Conservation (phyloP, 2,329 filamentous ascomycete genomes). For the Mariannaea sp. region DNA sequence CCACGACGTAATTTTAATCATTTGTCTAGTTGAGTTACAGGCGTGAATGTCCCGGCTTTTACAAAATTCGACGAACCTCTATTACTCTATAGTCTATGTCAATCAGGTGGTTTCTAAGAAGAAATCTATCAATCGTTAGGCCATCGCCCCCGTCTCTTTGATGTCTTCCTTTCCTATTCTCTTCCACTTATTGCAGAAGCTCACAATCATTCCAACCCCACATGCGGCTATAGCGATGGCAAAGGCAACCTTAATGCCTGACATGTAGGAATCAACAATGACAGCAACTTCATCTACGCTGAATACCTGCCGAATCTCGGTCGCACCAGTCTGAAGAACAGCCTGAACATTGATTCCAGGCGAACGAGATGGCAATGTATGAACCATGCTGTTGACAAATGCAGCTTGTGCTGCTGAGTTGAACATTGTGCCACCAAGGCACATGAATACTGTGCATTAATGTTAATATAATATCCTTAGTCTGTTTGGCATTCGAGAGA, state of each 20-base stretch:
- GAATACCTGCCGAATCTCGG: conserved; percentile 60
- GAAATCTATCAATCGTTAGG: too few relatives aligned
- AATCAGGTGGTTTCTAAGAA: too few relatives aligned
- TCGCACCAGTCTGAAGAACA: conserved; percentile 54
- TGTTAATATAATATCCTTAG: conserved; percentile 22
- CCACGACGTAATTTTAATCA: too few relatives aligned
- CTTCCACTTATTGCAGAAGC: conserved; percentile 46
- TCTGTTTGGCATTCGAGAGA: neutral
- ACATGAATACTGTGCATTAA: conserved; percentile 48
- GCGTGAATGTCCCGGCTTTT: too few relatives aligned
- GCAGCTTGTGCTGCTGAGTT: conserved; percentile 54
- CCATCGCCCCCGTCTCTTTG: conserved; percentile 37
- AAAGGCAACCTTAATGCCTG: conserved; percentile 65
- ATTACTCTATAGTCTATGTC: too few relatives aligned
- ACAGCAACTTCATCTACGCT: conserved; percentile 51
- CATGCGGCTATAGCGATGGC: conserved; percentile 59
- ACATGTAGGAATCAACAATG: conserved; percentile 66
- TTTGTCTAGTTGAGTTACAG: too few relatives aligned
- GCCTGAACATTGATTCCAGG: conserved; percentile 44
- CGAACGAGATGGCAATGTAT: conserved; percentile 40
- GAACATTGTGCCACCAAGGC: conserved; percentile 55
- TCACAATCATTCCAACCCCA: conserved; percentile 45
- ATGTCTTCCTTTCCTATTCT: conserved; percentile 40
- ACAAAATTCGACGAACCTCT: too few relatives aligned
- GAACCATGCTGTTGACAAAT: conserved; percentile 52